Base-by-base conservation (phyloP, 495 filamentous ascomycete species). In the Staphylotrichum longicolle region DNA sequence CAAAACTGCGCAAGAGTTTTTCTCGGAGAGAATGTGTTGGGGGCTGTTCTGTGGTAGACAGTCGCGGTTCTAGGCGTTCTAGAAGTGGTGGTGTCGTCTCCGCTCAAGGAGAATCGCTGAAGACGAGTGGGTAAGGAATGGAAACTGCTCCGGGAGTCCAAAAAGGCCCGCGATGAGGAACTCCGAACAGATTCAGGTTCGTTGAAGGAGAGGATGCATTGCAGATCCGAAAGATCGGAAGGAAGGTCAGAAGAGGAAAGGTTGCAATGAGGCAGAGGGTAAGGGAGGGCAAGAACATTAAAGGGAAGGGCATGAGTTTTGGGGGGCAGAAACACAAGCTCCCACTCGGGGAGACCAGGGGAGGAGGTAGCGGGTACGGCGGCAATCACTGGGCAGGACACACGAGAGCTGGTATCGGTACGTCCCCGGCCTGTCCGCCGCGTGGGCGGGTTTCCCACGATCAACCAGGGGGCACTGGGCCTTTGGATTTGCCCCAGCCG, bases 141-240 rank as follows among this genome's bases (percentile, higher is more conserved):
- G 60, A 60, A 41, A 45, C 56, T 60, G 37, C 37, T 67, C 61
- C 60, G 65, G 57, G 57, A 66, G 62, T 63, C 60, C 57, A 61
- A 58, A 58, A 50, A 41, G 58, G 60, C 65, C 62, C 37, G 65
- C 65, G 62, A 66, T 62, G 57, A 62, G 61, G 61, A 68, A 49
- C 60, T 63, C 68, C 44, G 50, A 64, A 57, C 53, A 68, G 62
- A 39, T 62, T 57, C 44, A 39, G 39, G 54, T 12, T 37, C 52
- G 62, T 61, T 60, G 63, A 69, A 70, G 62, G 69, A 72, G 61
- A 64, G 69, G 15, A 9, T 54, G 51, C 5, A 56, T 63, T 46
- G 45, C 45, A 30, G 60, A 63, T 55, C 45, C 27, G 57, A 51
- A 64, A 55, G 57, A 54, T 50, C 54, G 50, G 46, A 49, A 32